Percentiles rank a stretch among this genome's conserved stretches.
Evolutionary conservation across 2,329 filamentous ascomycete species (phyloP).

Genomic region (Trichoderma brevicompactum): DNA sequence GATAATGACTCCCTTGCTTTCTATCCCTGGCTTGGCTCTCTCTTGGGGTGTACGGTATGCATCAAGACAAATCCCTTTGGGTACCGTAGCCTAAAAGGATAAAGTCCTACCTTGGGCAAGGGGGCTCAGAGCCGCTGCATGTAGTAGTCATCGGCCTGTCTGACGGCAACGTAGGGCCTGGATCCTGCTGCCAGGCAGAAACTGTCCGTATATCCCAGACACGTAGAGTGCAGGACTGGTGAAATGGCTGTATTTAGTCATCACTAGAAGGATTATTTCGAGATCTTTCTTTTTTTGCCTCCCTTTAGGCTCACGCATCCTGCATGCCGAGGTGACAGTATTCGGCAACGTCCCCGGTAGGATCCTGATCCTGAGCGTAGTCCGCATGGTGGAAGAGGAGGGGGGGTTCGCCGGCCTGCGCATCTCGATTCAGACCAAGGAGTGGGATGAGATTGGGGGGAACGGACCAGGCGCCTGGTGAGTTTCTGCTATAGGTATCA

Average conservation of each 20-base stretch:
- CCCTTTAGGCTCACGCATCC: neutral
- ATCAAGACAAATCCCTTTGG: neutral
- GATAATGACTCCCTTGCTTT: neutral
- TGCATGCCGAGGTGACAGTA: neutral
- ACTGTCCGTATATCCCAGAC: neutral
- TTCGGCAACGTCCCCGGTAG: constrained; percentile 13
- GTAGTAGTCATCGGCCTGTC: neutral
- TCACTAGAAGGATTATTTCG: neutral
- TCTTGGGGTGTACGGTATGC: neutral
- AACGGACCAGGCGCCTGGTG: neutral
- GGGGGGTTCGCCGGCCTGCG: neutral
- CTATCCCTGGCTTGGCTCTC: neutral
- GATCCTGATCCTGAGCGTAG: neutral
- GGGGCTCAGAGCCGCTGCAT: constrained; percentile 1
- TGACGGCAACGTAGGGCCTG: neutral
- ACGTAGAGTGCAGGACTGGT: neutral
- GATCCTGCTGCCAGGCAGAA: constrained; percentile 20
- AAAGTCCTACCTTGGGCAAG: neutral
- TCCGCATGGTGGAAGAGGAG: constrained; percentile 3
- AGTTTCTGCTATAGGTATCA: neutral
- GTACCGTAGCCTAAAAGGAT: neutral
- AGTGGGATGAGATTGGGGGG: neutral
- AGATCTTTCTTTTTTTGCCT: neutral
- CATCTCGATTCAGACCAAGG: constrained; percentile 5
- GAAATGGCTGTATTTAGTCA: neutral